A percentile compares a stretch with the other conserved stretches of the same genome.
Evolutionary conservation across 2,329 filamentous ascomycete species (phyloP).

Genomic region (Capronia epimyces): DNA sequence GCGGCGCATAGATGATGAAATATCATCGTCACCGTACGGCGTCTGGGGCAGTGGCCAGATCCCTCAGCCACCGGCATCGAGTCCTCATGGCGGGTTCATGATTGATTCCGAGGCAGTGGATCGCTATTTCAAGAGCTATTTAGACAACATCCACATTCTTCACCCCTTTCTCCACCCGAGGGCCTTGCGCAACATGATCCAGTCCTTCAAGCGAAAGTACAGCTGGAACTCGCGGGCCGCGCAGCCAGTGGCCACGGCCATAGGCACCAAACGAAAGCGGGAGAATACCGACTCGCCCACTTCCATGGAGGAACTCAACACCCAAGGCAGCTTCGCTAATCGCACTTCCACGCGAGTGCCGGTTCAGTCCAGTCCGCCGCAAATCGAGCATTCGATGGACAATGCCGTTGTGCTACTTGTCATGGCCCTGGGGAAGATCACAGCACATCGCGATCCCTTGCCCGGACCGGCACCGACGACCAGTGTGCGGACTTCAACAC

Average conservation of each 20-base stretch:
- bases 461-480: conserved; percentile 42
- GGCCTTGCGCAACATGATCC: conserved; percentile 49
- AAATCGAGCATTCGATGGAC: conserved; percentile 57
- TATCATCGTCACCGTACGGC: conserved; percentile 42
- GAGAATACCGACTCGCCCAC: conserved; percentile 24
- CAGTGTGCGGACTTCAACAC: conserved; percentile 31
- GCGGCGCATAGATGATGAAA: conserved; percentile 29
- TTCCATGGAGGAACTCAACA: conserved; percentile 17
- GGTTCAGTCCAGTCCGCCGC: conserved; percentile 6
- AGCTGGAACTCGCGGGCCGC: conserved; percentile 32
- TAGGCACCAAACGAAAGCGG: conserved; percentile 27
- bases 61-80: conserved; percentile 29
- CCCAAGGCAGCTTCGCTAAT: not conserved
- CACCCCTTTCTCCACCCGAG: conserved; percentile 59
- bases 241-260: conserved; percentile 9
- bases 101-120: conserved; percentile 49
- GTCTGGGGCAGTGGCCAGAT: conserved; percentile 49
- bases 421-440: conserved; percentile 81
- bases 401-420: conserved; percentile 79
- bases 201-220: conserved; percentile 47
- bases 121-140: conserved; percentile 51
- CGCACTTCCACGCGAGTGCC: conserved; percentile 27
- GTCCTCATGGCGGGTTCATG: conserved; percentile 47
- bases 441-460: conserved; percentile 49
- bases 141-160: conserved; percentile 56